phyloP scores from a whole-genome alignment of 1,139 yeast species.

The Yamadazyma kanchanaburiensis region DNA sequence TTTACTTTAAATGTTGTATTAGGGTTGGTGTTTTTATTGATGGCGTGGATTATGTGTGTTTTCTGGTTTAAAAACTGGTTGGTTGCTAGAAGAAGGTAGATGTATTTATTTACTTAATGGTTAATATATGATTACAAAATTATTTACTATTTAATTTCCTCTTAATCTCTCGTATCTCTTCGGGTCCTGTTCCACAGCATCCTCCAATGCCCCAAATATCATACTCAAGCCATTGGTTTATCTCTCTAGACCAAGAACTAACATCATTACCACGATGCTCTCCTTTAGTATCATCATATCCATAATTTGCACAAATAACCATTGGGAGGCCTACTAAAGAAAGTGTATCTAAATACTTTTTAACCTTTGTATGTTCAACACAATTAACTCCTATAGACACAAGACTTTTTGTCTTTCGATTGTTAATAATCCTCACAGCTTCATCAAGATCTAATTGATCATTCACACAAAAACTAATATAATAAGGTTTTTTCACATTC shows the following conservation, averaged over 20 bases:
- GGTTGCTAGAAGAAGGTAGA: constrained; percentile 10
- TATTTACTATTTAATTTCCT: not conserved
- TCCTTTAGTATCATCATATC: constrained; percentile 16
- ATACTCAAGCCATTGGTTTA: constrained; percentile 28
- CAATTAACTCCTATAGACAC: constrained; percentile 42
- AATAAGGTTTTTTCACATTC: constrained; percentile 23
- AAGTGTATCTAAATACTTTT: constrained; percentile 10
- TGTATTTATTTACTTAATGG: not conserved
- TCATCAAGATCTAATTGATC: constrained; percentile 15
- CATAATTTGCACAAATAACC: constrained; percentile 40
- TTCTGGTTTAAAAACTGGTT: constrained; percentile 63
- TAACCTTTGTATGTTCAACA: constrained; percentile 23
- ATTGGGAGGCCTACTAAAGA: constrained; percentile 14
- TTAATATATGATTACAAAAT: constrained; percentile 1
- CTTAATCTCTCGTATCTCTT: not conserved
- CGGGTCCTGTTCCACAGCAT: constrained; percentile 49
- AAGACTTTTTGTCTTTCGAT: constrained; percentile 13
- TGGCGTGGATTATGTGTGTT: constrained; percentile 85
- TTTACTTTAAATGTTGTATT: constrained; percentile 83
- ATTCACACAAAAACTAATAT: constrained; percentile 27
- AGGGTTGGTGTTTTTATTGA: constrained; percentile 73
- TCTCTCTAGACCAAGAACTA: constrained; percentile 26
- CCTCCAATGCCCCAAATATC: constrained; percentile 49
- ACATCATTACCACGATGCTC: constrained; percentile 7
- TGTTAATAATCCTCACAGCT: constrained; percentile 14